Evolutionary conservation across 116 monocot genomes (phyloP).

Genomic region (Zostera marina): DNA sequence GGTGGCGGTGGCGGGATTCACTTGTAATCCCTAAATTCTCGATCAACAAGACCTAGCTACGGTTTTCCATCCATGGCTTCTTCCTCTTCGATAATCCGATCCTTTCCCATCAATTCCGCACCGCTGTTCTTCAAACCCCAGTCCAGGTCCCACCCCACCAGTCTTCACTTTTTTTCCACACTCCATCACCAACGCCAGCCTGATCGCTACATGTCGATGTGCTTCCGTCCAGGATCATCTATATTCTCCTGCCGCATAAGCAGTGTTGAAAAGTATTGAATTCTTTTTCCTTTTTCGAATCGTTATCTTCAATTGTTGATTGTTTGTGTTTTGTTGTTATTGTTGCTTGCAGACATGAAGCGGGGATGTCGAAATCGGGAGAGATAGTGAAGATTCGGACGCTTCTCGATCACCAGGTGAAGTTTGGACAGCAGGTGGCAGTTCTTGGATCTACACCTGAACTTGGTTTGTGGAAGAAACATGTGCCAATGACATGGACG

Average conservation of each 20-base stretch:
- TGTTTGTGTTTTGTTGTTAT: background rate
- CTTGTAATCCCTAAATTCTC: too few relatives aligned
- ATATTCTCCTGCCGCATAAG: background rate
- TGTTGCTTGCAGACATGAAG: background rate
- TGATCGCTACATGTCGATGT: background rate
- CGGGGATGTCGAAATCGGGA: background rate
- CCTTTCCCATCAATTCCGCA: background rate
- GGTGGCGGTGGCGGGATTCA: too few relatives aligned
- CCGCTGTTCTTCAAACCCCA: background rate
- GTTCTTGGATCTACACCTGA: slow-evolving; percentile 49
- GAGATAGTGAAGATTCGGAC: slow-evolving; percentile 22
- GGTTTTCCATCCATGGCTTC: background rate
- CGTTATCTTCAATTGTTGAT: too few relatives aligned
- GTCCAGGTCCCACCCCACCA: background rate
- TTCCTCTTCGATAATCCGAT: background rate
- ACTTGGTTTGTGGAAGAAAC: slow-evolving; percentile 60
- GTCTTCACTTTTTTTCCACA: background rate
- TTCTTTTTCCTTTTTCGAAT: background rate
- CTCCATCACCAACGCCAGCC: background rate
- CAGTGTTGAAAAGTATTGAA: background rate
- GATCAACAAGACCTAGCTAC: too few relatives aligned
- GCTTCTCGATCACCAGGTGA: slow-evolving; percentile 67
- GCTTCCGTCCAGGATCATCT: background rate
- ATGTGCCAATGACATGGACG: slow-evolving; percentile 53
- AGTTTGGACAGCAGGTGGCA: slow-evolving; percentile 63